These are phyloP conservation scores for Pleurotus giganteus DNA, from an alignment of 768 basidiomycete species.

Conservation along the genomic window DNA sequence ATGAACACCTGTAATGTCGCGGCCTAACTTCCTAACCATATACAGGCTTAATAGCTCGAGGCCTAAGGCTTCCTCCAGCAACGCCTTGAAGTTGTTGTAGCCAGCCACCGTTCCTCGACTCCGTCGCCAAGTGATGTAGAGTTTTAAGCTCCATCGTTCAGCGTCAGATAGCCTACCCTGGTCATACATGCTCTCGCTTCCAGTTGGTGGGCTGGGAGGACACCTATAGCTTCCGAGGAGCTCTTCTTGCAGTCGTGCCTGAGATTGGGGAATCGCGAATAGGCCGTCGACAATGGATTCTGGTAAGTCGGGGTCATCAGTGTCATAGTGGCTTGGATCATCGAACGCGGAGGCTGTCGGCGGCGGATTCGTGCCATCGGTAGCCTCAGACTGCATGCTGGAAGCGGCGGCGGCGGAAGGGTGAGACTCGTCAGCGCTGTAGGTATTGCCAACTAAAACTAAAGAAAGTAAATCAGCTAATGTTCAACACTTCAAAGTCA, in stretches of 20 bases:
- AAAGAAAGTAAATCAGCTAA: no score
- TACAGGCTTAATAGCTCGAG: constrained; percentile 18
- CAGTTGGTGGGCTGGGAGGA: background rate
- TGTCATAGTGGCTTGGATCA: no score
- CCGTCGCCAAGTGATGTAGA: constrained; percentile 21
- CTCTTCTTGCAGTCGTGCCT: background rate
- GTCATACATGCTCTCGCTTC: background rate
- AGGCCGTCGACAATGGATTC: background rate
- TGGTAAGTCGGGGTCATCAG: no score
- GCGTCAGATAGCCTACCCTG: constrained; percentile 3
- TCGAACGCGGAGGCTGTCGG: no score
- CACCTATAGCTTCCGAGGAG: background rate
- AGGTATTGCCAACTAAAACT: no score
- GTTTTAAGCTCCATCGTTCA: constrained; percentile 16
- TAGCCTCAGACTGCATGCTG: no score
- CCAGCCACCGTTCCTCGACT: constrained; percentile 23
- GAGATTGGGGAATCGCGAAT: background rate
- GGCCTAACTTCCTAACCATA: constrained; percentile 16
- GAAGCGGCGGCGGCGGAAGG: no score
- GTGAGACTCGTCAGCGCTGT: no score
- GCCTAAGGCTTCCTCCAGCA: constrained; percentile 17
- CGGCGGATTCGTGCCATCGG: no score
- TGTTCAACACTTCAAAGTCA: no score
- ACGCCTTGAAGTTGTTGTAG: constrained; percentile 17
- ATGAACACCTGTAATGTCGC: constrained; percentile 14